phyloP scores from a whole-genome alignment of 257 asterid species.

The Knoxia roxburghii region DNA sequence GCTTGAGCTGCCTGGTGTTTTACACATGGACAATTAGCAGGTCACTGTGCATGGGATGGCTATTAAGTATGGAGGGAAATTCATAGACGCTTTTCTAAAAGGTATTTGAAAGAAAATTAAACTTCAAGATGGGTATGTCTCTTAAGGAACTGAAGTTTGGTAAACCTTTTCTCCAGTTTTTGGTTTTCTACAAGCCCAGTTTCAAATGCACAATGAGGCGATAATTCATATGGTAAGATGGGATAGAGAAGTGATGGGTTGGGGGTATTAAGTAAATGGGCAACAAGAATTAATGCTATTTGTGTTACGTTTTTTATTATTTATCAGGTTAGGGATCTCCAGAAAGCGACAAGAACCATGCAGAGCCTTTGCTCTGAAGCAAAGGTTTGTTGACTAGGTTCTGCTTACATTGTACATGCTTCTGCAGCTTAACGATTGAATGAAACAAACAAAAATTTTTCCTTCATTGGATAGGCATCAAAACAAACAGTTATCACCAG shows the following conservation, averaged over 20 bases:
- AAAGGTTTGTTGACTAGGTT: constrained; percentile 43
- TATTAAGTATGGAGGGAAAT: constrained; percentile 84
- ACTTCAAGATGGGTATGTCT: background rate
- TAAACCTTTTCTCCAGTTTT: constrained; percentile 46
- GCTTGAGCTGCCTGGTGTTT: constrained; percentile 10
- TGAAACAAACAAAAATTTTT: constrained; percentile 1
- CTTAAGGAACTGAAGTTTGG: constrained; percentile 13
- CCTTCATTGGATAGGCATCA: constrained; percentile 42
- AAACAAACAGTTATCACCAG: constrained; percentile 67
- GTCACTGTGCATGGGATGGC: constrained; percentile 73
- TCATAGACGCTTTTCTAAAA: constrained; percentile 74
- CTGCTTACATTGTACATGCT: constrained; percentile 9
- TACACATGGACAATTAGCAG: constrained; percentile 31
- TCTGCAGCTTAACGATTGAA: background rate
- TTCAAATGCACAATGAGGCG: constrained; percentile 55
- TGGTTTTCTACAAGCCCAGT: constrained; percentile 61
- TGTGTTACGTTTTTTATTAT: constrained; percentile 9
- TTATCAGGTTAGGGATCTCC: constrained; percentile 75
- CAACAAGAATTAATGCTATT: constrained; percentile 11
- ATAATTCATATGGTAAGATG: constrained; percentile 66
- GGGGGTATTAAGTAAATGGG: background rate
- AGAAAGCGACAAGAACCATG: constrained; percentile 80
- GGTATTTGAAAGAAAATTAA: constrained; percentile 30
- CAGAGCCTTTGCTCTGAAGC: constrained; percentile 89
- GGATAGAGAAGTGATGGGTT: constrained; percentile 9